A percentile compares a stretch with the other conserved stretches of the same genome.
These are phyloP conservation scores for Pelargonium australe DNA, from an alignment of 441 rosid genomes.

Conservation along the genomic window DNA sequence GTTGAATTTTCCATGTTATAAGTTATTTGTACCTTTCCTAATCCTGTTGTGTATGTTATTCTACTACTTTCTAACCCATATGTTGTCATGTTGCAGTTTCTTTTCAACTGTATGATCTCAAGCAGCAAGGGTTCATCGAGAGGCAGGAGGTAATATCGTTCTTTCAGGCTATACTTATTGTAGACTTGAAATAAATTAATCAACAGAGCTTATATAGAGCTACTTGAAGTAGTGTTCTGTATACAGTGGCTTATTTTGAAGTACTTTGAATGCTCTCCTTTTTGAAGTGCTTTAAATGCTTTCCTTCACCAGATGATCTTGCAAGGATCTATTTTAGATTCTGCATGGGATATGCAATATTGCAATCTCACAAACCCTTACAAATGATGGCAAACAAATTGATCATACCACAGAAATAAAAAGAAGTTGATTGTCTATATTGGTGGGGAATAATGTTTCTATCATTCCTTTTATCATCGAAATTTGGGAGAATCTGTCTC, in stretches of 20 bases:
- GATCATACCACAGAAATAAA: neutral
- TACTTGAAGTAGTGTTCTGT: neutral
- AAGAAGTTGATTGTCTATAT: neutral
- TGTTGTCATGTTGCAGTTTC: conserved; percentile 50
- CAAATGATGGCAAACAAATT: neutral
- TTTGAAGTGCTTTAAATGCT: neutral
- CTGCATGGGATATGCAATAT: conserved; percentile 1
- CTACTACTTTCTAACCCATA: conserved; percentile 10
- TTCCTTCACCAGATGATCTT: no score
- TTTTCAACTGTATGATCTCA: conserved; percentile 83
- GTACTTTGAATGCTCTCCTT: no score
- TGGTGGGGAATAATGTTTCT: neutral
- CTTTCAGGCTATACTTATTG: neutral
- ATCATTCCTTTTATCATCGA: neutral
- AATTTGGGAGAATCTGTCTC: no score
- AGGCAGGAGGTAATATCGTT: conserved; percentile 57
- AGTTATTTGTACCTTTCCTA: neutral
- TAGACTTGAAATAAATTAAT: neutral
- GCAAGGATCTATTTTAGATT: no score
- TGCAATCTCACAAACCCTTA: neutral
- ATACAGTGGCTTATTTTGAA: no score
- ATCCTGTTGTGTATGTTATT: neutral
- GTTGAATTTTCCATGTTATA: conserved; percentile 8
- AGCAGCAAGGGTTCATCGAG: conserved; percentile 97
- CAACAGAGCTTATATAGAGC: neutral